Percentiles rank a stretch among this genome's conserved stretches.
These are phyloP conservation scores for Delitschia confertaspora DNA, from an alignment of 495 filamentous ascomycete species.

Conservation along the genomic window DNA sequence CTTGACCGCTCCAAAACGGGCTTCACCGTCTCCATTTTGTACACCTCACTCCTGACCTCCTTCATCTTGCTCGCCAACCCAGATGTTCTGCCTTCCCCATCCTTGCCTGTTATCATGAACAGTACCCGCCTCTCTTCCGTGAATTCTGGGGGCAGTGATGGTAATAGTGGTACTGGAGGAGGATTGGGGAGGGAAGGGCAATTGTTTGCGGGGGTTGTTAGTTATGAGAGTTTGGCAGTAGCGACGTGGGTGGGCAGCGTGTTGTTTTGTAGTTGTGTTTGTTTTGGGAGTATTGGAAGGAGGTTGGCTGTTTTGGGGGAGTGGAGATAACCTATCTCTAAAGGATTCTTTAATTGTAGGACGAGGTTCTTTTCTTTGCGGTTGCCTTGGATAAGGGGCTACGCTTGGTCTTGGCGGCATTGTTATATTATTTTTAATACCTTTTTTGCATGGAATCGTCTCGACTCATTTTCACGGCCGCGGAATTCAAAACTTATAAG, in stretches of 20 bases:
- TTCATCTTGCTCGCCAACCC: constrained; percentile 64
- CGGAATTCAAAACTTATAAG: too few species aligned
- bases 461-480: too few species aligned
- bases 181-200: constrained; percentile 27
- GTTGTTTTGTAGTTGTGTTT: constrained; percentile 86
- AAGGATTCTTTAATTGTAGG: too few species aligned
- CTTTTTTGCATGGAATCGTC: too few species aligned
- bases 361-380: too few species aligned
- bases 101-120: constrained; percentile 24
- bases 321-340: constrained; percentile 5
- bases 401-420: too few species aligned
- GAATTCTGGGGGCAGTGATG: constrained; percentile 13
- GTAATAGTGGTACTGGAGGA: neutral
- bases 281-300: constrained; percentile 92
- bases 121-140: constrained; percentile 4
- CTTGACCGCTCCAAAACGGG: constrained; percentile 84
- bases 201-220: constrained; percentile 49
- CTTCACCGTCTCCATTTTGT: constrained; percentile 61
- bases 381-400: too few species aligned
- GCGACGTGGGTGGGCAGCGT: constrained; percentile 85
- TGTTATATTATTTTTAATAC: too few species aligned
- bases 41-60: constrained; percentile 65
- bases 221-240: constrained; percentile 67
- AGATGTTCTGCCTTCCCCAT: constrained; percentile 62
- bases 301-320: constrained; percentile 44